Evolutionary conservation across 2,329 filamentous ascomycete genomes (phyloP).

Genomic region (Zasmidium angulare): DNA sequence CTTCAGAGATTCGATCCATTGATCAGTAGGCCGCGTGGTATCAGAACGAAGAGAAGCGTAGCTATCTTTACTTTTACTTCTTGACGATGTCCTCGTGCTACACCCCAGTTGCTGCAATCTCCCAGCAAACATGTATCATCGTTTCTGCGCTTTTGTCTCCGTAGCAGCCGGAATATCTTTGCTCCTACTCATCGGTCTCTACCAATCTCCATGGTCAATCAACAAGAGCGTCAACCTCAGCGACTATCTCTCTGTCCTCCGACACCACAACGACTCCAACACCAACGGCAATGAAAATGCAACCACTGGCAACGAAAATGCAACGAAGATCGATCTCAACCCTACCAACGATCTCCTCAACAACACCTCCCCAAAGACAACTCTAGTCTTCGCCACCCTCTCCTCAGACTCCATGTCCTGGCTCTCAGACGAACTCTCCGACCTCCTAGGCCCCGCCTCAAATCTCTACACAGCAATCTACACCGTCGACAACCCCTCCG

Average conservation of each 20-base stretch:
- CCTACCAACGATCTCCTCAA: background rate
- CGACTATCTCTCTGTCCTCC: background rate
- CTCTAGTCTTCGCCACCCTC: slow-evolving; percentile 20
- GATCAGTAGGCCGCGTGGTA: background rate
- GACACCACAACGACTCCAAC: background rate
- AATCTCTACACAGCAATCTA: slow-evolving; percentile 19
- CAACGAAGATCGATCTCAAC: too few relatives aligned
- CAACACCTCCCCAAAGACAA: slow-evolving; percentile 5
- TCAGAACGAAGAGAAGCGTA: background rate
- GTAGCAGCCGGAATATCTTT: background rate
- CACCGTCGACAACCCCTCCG: slow-evolving; percentile 29
- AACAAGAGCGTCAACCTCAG: background rate
- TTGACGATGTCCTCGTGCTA: background rate
- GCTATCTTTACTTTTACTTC: background rate
- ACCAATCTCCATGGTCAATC: background rate
- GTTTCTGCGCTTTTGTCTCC: background rate
- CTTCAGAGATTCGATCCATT: background rate
- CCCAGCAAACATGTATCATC: background rate
- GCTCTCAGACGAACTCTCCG: slow-evolving; percentile 20
- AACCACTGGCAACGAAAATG: background rate
- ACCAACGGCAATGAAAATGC: background rate
- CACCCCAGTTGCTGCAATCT: too few relatives aligned
- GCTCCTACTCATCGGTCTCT: slow-evolving; percentile 1
- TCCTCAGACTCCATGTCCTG: slow-evolving; percentile 16
- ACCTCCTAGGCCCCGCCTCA: slow-evolving; percentile 12